phyloP scores from a whole-genome alignment of 2,329 filamentous ascomycete species.

The Epichloe amarillans region DNA sequence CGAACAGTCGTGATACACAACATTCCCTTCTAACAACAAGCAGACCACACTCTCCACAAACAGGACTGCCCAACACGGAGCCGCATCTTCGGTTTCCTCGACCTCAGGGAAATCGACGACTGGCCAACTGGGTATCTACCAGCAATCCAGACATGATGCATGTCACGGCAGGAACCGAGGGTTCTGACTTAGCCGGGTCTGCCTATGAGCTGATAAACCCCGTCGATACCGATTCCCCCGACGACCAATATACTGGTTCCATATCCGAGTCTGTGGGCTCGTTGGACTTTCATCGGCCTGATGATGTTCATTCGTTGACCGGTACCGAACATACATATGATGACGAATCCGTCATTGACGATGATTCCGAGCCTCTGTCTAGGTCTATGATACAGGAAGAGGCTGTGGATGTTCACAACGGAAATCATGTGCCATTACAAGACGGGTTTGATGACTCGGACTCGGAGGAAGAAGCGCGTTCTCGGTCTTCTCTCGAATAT shows the following conservation, averaged over 20 bases:
- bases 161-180: conserved; percentile 28
- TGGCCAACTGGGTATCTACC: conserved; percentile 46
- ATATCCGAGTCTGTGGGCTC: conserved; percentile 36
- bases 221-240: conserved; percentile 40
- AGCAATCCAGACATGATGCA: conserved; percentile 46
- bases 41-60: conserved; percentile 8
- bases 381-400: conserved; percentile 7
- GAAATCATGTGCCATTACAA: background rate
- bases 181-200: conserved; percentile 40
- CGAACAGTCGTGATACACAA: conserved; percentile 17
- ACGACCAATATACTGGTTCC: conserved; percentile 33
- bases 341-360: conserved; percentile 26
- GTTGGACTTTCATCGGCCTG: conserved; percentile 32
- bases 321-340: conserved; percentile 35
- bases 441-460: conserved; percentile 10
- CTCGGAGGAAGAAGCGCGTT: conserved; percentile 26
- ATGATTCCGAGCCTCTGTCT: conserved; percentile 12
- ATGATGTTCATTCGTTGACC: conserved; percentile 38
- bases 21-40: conserved; percentile 12
- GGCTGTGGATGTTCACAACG: conserved; percentile 3
- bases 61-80: conserved; percentile 26
- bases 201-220: conserved; percentile 42
- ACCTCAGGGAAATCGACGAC: conserved; percentile 39
- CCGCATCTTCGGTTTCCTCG: conserved; percentile 42
- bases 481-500: conserved; percentile 31